These are phyloP conservation scores for Pisolithus thermaeus DNA, from an alignment of 1,284 basidiomycete genomes.

Conservation along the genomic window DNA sequence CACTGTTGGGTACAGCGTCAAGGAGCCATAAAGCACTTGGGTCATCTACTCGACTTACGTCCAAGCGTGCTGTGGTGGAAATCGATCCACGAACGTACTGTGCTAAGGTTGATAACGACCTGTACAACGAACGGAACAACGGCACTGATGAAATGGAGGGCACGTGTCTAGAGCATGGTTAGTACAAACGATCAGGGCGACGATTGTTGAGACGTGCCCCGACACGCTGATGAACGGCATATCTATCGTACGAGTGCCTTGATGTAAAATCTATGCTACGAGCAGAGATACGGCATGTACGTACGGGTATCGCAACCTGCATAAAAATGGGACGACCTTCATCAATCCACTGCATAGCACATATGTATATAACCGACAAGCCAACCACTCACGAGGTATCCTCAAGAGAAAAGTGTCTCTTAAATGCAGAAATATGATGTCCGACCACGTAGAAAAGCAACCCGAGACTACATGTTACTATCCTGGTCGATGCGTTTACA, in stretches of 20 bases:
- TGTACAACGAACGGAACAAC: conserved; percentile 47
- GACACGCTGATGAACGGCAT: conserved; percentile 58
- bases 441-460: conserved; percentile 44
- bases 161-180: conserved; percentile 22
- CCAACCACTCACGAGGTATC: conserved; percentile 45
- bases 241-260: conserved; percentile 29
- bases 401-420: conserved; percentile 61
- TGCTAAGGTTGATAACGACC: conserved; percentile 42
- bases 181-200: not conserved
- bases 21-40: not conserved
- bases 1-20: conserved; percentile 30
- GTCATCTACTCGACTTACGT: conserved; percentile 27
- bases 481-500: conserved; percentile 9
- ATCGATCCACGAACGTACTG: conserved; percentile 64
- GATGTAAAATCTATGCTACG: not conserved
- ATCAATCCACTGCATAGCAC: conserved; percentile 1
- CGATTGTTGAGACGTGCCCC: conserved; percentile 35
- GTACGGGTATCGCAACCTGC: conserved; percentile 37
- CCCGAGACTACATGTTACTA: conserved; percentile 21
- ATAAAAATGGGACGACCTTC: not conserved
- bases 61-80: conserved; percentile 62
- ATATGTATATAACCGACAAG: not conserved
- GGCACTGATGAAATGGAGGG: conserved; percentile 43
- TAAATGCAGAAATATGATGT: conserved; percentile 54
- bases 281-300: conserved; percentile 9